A percentile compares a stretch with the other conserved stretches of the same genome.
These are phyloP conservation scores for Fusarium sp. DNA, from an alignment of 2,329 filamentous ascomycete species.

Conservation along the genomic window DNA sequence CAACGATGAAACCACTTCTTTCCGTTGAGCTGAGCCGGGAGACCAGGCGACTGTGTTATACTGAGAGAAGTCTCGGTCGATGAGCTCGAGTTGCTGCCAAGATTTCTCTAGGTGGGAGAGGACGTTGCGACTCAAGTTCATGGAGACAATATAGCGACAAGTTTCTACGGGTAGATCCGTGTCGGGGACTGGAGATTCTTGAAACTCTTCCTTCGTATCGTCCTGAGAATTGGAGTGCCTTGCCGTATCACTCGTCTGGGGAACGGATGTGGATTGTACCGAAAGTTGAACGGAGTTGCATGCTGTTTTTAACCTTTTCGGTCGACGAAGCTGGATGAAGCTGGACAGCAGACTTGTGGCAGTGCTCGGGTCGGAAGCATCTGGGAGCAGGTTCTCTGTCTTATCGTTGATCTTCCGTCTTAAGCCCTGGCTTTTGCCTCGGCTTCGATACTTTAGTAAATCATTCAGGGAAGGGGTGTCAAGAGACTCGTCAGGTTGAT, in stretches of 20 bases:
- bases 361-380: constrained; percentile 36
- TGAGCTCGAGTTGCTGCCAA: constrained; percentile 65
- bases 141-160: constrained; percentile 65
- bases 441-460: constrained; percentile 7
- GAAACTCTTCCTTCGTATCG: background rate
- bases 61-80: constrained; percentile 72
- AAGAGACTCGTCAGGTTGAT: background rate
- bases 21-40: constrained; percentile 46
- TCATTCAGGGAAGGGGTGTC: constrained; percentile 6
- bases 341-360: constrained; percentile 50
- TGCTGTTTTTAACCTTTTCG: constrained; percentile 44
- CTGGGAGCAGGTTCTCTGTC: constrained; percentile 24
- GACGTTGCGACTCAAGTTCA: constrained; percentile 62
- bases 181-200: constrained; percentile 33
- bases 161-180: constrained; percentile 29
- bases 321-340: constrained; percentile 53
- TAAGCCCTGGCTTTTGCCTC: background rate
- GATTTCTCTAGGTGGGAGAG: constrained; percentile 64
- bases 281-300: background rate
- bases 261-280: background rate
- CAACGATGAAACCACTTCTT: constrained; percentile 54
- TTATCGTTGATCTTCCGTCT: constrained; percentile 12
- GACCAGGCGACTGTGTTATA: constrained; percentile 56
- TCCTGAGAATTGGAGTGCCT: background rate
- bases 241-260: background rate